Evolutionary conservation across 306 rosid species (phyloP).

Genomic region (Clitoria ternatea): DNA sequence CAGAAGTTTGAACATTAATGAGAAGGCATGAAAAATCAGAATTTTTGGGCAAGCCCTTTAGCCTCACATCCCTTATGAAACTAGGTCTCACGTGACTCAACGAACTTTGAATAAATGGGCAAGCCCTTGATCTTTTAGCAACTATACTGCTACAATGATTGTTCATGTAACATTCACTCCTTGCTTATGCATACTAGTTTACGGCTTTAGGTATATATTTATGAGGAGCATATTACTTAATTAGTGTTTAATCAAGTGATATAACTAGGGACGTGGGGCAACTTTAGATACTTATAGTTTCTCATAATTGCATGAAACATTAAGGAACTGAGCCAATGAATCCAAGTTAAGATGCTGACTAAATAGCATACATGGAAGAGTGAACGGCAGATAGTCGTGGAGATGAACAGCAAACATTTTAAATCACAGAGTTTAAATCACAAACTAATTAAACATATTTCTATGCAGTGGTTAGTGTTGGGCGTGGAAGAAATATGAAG

Average conservation of each 20-base stretch:
- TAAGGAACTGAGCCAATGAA: not conserved
- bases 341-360: not conserved
- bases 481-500: too few species aligned
- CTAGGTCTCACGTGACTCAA: constrained; percentile 28
- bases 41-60: too few species aligned
- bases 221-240: not conserved
- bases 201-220: not conserved
- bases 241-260: not conserved
- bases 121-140: not conserved
- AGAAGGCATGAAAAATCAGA: too few species aligned
- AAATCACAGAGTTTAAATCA: not conserved
- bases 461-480: too few species aligned
- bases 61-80: constrained; percentile 3
- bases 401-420: not conserved
- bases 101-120: constrained; percentile 23
- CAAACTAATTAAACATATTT: not conserved
- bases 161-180: not conserved
- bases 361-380: not conserved
- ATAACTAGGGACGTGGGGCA: not conserved
- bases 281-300: not conserved
- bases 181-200: not conserved
- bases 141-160: not conserved
- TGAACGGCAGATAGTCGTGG: not conserved
- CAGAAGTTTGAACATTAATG: constrained; percentile 20
- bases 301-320: not conserved